Percentiles rank a stretch among this genome's conserved stretches.
phyloP scores from a whole-genome alignment of 441 rosid species.

The Rhodomyrtus psidioides region DNA sequence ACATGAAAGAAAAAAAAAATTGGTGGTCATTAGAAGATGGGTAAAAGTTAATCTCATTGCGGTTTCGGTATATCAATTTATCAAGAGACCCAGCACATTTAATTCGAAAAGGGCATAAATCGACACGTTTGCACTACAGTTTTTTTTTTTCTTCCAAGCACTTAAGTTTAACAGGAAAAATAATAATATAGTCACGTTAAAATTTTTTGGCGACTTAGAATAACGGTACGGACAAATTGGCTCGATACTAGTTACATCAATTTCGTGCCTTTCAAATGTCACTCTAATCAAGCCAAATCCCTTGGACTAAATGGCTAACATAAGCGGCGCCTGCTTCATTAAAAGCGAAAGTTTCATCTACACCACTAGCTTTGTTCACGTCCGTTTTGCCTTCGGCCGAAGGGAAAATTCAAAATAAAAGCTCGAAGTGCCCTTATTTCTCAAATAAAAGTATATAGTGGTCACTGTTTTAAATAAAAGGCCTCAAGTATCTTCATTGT shows the following conservation, averaged over 20 bases:
- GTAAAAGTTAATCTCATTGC: neutral
- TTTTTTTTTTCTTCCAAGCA: too few relatives aligned
- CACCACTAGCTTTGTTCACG: neutral
- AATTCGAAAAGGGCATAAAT: neutral
- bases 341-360: neutral
- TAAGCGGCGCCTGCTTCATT: neutral
- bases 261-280: neutral
- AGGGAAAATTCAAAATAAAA: too few relatives aligned
- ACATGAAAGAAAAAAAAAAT: neutral
- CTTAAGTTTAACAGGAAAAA: neutral
- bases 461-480: too few relatives aligned
- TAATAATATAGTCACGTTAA: neutral
- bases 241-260: neutral
- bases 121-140: neutral
- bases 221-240: neutral
- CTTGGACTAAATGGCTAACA: neutral
- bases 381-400: neutral
- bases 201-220: neutral
- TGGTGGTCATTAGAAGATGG: too few relatives aligned
- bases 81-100: too few relatives aligned
- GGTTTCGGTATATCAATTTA: neutral
- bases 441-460: rapidly evolving
- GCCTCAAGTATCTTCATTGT: too few relatives aligned
- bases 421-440: too few relatives aligned
- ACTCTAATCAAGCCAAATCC: neutral